Percentiles rank a stretch among this genome's conserved stretches.
Conservation (phyloP, 805 yeast species). For the Gaillardinia entomophila region DNA sequence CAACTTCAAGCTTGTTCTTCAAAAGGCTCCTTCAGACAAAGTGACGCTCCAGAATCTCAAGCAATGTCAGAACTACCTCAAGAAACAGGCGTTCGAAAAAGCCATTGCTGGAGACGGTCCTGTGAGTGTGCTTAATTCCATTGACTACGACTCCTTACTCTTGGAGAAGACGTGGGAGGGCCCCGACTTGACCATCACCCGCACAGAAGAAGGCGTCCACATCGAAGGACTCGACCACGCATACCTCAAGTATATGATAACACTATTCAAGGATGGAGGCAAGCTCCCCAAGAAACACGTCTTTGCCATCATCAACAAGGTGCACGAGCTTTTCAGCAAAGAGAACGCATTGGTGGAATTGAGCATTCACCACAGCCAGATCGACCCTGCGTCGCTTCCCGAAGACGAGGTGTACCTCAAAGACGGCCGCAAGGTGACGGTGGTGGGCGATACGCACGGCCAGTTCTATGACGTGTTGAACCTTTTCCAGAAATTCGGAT, state of each 20-base stretch:
- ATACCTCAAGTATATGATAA: slow-evolving; percentile 62
- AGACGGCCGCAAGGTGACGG: slow-evolving; percentile 52
- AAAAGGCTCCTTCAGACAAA: slow-evolving; percentile 60
- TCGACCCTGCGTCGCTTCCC: background rate
- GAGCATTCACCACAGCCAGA: slow-evolving; percentile 29
- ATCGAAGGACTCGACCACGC: slow-evolving; percentile 41
- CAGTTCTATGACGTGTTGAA: slow-evolving; percentile 88
- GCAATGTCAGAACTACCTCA: slow-evolving; percentile 60
- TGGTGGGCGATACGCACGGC: slow-evolving; percentile 98
- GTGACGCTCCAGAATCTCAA: slow-evolving; percentile 57
- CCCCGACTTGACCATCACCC: slow-evolving; percentile 41
- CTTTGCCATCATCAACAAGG: slow-evolving; percentile 72
- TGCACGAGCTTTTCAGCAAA: slow-evolving; percentile 51
- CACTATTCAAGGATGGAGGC: slow-evolving; percentile 67
- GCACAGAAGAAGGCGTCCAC: slow-evolving; percentile 20
- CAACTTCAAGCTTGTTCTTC: slow-evolving; percentile 62
- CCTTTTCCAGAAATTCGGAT: slow-evolving; percentile 70
- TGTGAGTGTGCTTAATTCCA: slow-evolving; percentile 38
- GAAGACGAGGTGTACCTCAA: slow-evolving; percentile 20
- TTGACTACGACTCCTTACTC: slow-evolving; percentile 43
- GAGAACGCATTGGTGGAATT: slow-evolving; percentile 80
- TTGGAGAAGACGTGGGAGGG: slow-evolving; percentile 59
- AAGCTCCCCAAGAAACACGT: slow-evolving; percentile 77
- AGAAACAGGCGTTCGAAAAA: slow-evolving; percentile 72
- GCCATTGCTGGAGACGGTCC: slow-evolving; percentile 78